Evolutionary conservation across 1,284 basidiomycete genomes (phyloP).

Genomic region (Agroathelia rolfsii): DNA sequence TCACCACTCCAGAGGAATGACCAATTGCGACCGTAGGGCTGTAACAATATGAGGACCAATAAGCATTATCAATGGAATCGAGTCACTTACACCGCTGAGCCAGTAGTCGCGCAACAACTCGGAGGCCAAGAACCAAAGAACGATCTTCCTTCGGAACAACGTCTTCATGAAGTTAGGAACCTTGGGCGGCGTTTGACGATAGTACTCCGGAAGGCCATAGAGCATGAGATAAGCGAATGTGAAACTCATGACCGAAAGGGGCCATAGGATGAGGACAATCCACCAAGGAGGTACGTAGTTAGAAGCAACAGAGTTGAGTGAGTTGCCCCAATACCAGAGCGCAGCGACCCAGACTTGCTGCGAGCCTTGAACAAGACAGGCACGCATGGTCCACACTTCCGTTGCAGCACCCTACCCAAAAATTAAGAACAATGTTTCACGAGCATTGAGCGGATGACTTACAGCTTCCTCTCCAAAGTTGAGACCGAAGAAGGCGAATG

Average conservation of each 20-base stretch:
- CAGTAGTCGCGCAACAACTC: conserved; percentile 88
- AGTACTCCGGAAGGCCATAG: conserved; percentile 74
- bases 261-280: conserved; percentile 79
- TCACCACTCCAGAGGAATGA: conserved; percentile 82
- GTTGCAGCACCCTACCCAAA: conserved; percentile 69
- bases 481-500: conserved; percentile 87
- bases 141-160: conserved; percentile 79
- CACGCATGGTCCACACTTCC: conserved; percentile 83
- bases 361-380: conserved; percentile 85
- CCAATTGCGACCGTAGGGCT: conserved; percentile 91
- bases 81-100: conserved; percentile 69
- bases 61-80: conserved; percentile 2
- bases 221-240: conserved; percentile 75
- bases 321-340: conserved; percentile 90
- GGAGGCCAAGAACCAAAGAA: conserved; percentile 87
- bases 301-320: conserved; percentile 47
- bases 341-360: conserved; percentile 92
- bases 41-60: conserved; percentile 12
- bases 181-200: conserved; percentile 83
- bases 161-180: conserved; percentile 87
- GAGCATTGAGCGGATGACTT: conserved; percentile 20
- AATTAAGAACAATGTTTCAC: conserved; percentile 10
- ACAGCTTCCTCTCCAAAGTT: conserved; percentile 95
- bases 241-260: conserved; percentile 64
- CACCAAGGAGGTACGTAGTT: conserved; percentile 63